Conservation (phyloP, 805 yeast genomes). For the Candida vartiovaarae region DNA sequence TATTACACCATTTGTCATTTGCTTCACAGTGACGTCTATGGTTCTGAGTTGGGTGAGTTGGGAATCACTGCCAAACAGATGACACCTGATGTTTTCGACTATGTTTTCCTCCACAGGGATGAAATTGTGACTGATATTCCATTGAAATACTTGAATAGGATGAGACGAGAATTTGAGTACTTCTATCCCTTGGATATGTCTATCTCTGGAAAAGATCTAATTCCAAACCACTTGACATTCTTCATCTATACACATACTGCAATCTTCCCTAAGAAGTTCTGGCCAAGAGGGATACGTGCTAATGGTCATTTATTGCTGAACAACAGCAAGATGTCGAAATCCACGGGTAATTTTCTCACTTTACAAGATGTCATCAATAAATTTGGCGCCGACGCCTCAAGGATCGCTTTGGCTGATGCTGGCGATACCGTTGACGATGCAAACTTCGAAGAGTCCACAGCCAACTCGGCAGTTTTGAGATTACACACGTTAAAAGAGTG, state of each 20-base stretch:
- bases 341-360: constrained; percentile 96
- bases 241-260: constrained; percentile 92
- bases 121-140: constrained; percentile 53
- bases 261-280: constrained; percentile 77
- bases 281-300: constrained; percentile 93
- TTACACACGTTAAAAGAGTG: constrained; percentile 89
- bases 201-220: constrained; percentile 92
- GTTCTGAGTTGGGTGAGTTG: constrained; percentile 65
- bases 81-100: constrained; percentile 92
- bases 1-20: constrained; percentile 86
- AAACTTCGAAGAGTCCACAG: constrained; percentile 92
- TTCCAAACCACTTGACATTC: constrained; percentile 96
- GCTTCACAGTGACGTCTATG: constrained; percentile 81
- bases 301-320: constrained; percentile 94
- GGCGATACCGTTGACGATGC: constrained; percentile 98
- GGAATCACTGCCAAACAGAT: constrained; percentile 72
- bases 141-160: constrained; percentile 50
- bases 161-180: constrained; percentile 94
- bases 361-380: constrained; percentile 76
- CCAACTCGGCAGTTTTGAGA: constrained; percentile 95
- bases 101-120: constrained; percentile 71
- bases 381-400: constrained; percentile 95
- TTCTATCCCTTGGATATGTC: constrained; percentile 93
- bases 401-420: constrained; percentile 97
- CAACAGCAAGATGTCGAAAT: constrained; percentile 96